phyloP scores from a whole-genome alignment of 495 filamentous ascomycete species.

The Zalerion maritima region DNA sequence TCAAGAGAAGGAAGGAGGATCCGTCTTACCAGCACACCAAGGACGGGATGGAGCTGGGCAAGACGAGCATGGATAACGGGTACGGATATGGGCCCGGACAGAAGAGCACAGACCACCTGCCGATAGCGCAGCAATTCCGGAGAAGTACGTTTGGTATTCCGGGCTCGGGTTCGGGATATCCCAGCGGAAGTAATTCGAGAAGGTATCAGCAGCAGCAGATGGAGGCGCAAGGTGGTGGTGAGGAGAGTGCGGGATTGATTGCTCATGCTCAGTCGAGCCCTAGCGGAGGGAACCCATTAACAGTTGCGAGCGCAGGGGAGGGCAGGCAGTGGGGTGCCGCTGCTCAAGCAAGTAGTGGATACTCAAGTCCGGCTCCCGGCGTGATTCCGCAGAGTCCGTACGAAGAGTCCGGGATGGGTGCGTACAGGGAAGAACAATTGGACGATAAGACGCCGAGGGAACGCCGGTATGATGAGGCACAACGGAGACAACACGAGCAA shows the following conservation, averaged over 20 bases:
- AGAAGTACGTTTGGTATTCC: slow-evolving; percentile 21
- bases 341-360: too few relatives aligned
- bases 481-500: too few relatives aligned
- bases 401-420: too few relatives aligned
- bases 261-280: slow-evolving; percentile 32
- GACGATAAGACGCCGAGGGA: too few relatives aligned
- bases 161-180: slow-evolving; percentile 5
- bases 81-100: slow-evolving; percentile 6
- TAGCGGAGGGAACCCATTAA: too few relatives aligned
- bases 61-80: slow-evolving; percentile 9
- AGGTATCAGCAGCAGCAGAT: too few relatives aligned
- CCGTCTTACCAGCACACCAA: slow-evolving; percentile 24
- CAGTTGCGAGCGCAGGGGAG: too few relatives aligned
- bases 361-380: too few relatives aligned
- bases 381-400: too few relatives aligned
- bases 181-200: slow-evolving; percentile 10
- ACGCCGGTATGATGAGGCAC: too few relatives aligned
- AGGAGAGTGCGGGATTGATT: slow-evolving; percentile 33
- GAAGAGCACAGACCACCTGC: slow-evolving; percentile 22
- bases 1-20: slow-evolving; percentile 34
- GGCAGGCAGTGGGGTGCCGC: too few relatives aligned
- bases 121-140: slow-evolving; percentile 28
- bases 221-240: slow-evolving; percentile 6
- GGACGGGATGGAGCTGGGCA: slow-evolving; percentile 18
- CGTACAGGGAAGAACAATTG: too few relatives aligned